Conservation (phyloP, 2,329 filamentous ascomycete genomes). For the Cadophora sp. region DNA sequence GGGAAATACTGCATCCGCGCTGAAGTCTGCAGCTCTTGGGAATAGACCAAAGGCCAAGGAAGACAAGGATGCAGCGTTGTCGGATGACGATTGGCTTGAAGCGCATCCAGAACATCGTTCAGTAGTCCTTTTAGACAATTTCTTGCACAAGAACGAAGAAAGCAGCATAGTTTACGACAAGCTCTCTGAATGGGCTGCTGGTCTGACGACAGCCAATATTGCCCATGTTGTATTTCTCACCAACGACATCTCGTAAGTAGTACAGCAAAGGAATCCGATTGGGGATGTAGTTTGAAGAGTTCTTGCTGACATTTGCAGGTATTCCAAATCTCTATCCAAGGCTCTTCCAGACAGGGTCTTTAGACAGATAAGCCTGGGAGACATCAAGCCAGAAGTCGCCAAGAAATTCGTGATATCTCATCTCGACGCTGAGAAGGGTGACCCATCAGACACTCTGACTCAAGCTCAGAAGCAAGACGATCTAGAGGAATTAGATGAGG, state of each 20-base stretch:
- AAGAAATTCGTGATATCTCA: constrained; percentile 90
- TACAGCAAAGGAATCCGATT: background rate
- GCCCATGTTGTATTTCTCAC: constrained; percentile 96
- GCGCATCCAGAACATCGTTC: constrained; percentile 84
- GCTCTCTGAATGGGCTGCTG: constrained; percentile 87
- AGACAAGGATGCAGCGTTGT: constrained; percentile 74
- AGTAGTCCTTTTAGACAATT: constrained; percentile 91
- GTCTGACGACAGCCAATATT: constrained; percentile 83
- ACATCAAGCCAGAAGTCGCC: constrained; percentile 84
- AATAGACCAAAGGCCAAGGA: constrained; percentile 72
- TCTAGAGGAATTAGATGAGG: constrained; percentile 76
- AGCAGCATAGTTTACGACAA: constrained; percentile 74
- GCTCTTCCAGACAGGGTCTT: constrained; percentile 92
- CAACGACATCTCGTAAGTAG: constrained; percentile 72
- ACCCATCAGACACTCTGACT: constrained; percentile 44
- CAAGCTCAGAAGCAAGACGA: constrained; percentile 50
- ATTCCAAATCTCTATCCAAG: constrained; percentile 85
- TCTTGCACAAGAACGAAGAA: constrained; percentile 79
- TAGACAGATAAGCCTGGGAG: constrained; percentile 82
- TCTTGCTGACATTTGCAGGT: constrained; percentile 46
- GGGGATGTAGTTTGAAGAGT: background rate
- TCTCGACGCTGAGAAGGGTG: constrained; percentile 57
- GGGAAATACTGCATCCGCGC: constrained; percentile 79
- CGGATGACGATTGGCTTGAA: constrained; percentile 87
- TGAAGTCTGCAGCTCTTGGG: constrained; percentile 79